A percentile compares a stretch with the other conserved stretches of the same genome.
phyloP scores from a whole-genome alignment of 1,284 basidiomycete species.

The Paramarasmius palmivorus region DNA sequence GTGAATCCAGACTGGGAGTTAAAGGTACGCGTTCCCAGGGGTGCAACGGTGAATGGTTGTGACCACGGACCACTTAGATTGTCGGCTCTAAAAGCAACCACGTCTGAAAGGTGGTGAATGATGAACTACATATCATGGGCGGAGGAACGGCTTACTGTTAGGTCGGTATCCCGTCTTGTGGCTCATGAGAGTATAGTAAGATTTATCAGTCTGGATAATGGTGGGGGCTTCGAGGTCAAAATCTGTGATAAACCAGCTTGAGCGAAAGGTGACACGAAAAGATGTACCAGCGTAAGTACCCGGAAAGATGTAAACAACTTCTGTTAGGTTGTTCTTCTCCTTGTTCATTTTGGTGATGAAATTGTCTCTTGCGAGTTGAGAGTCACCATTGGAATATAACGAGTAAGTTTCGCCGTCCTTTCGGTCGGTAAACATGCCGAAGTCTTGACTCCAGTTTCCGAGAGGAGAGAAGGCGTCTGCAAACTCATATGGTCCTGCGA shows the following conservation, averaged over 20 bases:
- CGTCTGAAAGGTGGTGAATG: slow-evolving; percentile 1
- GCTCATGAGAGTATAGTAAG: slow-evolving; percentile 25
- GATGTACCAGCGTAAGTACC: slow-evolving; percentile 10
- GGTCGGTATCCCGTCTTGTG: slow-evolving; percentile 29
- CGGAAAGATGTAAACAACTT: slow-evolving; percentile 16
- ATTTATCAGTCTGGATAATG: slow-evolving; percentile 20
- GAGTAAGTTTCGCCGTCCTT: slow-evolving; percentile 6
- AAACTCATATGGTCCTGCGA: slow-evolving; percentile 11
- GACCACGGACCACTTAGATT: slow-evolving; percentile 1
- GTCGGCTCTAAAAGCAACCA: slow-evolving; percentile 5
- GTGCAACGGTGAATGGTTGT: slow-evolving; percentile 2
- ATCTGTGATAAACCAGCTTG: slow-evolving; percentile 10
- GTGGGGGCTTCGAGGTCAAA: slow-evolving; percentile 22
- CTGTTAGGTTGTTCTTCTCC: slow-evolving; percentile 12
- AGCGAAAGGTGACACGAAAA: not conserved
- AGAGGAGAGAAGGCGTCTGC: slow-evolving; percentile 5
- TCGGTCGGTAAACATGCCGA: slow-evolving; percentile 8
- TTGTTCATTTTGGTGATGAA: slow-evolving; percentile 16
- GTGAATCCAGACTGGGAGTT: slow-evolving; percentile 2
- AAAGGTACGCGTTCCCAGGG: slow-evolving; percentile 2
- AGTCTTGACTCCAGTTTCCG: slow-evolving; percentile 10
- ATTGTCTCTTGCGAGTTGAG: slow-evolving; percentile 4
- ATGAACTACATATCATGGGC: slow-evolving; percentile 1
- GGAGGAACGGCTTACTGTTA: slow-evolving; percentile 16
- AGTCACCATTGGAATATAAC: slow-evolving; percentile 10